These are phyloP conservation scores for Penicillium verhagenii DNA, from an alignment of 495 filamentous ascomycete genomes.

Conservation along the genomic window DNA sequence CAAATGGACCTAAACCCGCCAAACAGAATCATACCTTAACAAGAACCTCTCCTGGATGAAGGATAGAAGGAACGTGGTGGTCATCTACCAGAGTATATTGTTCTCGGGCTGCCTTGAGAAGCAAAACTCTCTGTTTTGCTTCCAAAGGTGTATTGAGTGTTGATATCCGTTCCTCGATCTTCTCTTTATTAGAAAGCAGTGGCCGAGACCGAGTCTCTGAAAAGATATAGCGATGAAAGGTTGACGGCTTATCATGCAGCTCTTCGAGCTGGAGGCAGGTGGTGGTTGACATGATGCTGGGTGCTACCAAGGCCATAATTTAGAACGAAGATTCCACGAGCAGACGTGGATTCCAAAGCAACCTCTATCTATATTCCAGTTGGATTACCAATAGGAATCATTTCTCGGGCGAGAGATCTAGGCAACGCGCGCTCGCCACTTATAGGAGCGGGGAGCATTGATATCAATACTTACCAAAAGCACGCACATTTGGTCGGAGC, in stretches of 20 bases:
- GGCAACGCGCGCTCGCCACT: slow-evolving; percentile 12
- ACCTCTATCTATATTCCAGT: slow-evolving; percentile 19
- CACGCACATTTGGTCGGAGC: slow-evolving; percentile 15
- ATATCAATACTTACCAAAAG: slow-evolving; percentile 18
- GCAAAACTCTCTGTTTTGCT: slow-evolving; percentile 31
- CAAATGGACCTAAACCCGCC: too few species aligned
- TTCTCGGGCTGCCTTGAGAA: slow-evolving; percentile 36
- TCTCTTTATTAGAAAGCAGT: not conserved
- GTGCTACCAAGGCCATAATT: slow-evolving; percentile 18
- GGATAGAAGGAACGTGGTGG: slow-evolving; percentile 48
- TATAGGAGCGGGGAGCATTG: slow-evolving; percentile 12
- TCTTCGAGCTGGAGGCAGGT: slow-evolving; percentile 27
- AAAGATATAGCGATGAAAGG: slow-evolving; percentile 18
- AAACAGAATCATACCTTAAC: slow-evolving; percentile 52
- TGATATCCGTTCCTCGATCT: slow-evolving; percentile 1
- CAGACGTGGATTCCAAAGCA: not conserved
- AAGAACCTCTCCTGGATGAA: slow-evolving; percentile 51
- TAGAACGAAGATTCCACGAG: slow-evolving; percentile 1
- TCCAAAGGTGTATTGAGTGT: not conserved
- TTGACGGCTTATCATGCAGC: slow-evolving; percentile 13
- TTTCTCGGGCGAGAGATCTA: slow-evolving; percentile 30
- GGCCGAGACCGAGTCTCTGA: slow-evolving; percentile 1
- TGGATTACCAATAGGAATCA: slow-evolving; percentile 1
- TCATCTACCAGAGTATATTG: slow-evolving; percentile 43
- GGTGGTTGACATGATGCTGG: slow-evolving; percentile 28